Evolutionary conservation across 345 rosid genomes (phyloP), one percentile per base, ranked within the genome.

Genomic region (Cardamine chenopodiifolia): DNA sequence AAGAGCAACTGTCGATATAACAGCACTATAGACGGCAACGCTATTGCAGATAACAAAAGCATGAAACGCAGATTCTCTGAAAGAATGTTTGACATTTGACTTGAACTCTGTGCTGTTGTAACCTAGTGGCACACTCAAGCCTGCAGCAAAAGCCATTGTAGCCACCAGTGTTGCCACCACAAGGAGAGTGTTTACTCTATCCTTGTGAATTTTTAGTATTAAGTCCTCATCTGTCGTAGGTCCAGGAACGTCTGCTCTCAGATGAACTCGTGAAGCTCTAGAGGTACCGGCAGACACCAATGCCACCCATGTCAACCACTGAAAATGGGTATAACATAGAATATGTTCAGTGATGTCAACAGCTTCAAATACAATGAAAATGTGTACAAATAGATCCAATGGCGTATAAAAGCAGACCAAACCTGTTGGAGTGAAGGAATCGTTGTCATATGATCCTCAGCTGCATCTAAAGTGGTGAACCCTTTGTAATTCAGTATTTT

Each of bases 1-100:
- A n/a, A 72, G 76, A 40, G 76, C 60, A 35, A 72, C 77, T 5
- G 70, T 42, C 1, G 61, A 29, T 42, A 73, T 50, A 55, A 73
- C 70, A 15, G 64, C 62, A 57, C 32, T 20, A 56, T 73, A 64
- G 1, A 64, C 55, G 5, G 77, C 54, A 14, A 64, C 37, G 63
- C 70, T 62, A 23, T 73, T 73, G 71, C 71, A 73, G 63, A 64
- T 28, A 55, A 73, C 53, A 6, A 73, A 73, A 31, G 63, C 77
- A 54, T 39, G 56, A 29, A 64, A 73, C 3, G 63, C 62, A 12
- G 55, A 54, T 54, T 73, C 77, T 26, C 14, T 7, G 58, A 32
- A 70, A 9, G 66, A 70, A 47, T 59, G 48, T 6, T 59, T 70
- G 34, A 49, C 62, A 20, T 49, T 72, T 35, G 62, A 62, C 52